phyloP scores from a whole-genome alignment of 495 filamentous ascomycete genomes.

The Podospora anserina region DNA sequence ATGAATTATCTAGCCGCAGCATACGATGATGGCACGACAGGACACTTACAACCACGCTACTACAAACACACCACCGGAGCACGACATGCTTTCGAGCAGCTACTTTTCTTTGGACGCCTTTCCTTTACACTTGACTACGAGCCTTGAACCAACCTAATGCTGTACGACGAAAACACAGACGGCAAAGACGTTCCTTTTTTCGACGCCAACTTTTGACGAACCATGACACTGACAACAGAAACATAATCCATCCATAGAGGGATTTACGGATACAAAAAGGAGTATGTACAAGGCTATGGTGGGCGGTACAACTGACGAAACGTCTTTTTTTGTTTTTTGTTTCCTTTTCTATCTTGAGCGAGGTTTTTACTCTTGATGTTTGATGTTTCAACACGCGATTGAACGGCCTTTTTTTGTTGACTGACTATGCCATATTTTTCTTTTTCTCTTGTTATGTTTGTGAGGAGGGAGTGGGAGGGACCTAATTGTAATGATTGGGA shows the following conservation, averaged over 20 bases:
- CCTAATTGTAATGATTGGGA: background rate
- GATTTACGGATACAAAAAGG: background rate
- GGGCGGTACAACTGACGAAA: background rate
- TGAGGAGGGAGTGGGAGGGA: background rate
- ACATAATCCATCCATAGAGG: background rate
- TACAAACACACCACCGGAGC: background rate
- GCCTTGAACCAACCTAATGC: conserved; percentile 5
- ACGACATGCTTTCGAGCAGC: background rate
- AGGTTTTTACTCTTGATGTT: background rate
- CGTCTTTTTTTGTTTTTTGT: background rate
- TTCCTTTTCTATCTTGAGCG: background rate
- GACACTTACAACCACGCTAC: conserved; percentile 1
- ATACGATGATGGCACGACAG: conserved; percentile 9
- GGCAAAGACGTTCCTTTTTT: background rate
- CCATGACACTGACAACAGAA: background rate
- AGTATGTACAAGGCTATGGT: background rate
- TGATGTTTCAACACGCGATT: background rate
- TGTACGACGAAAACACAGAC: background rate
- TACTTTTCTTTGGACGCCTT: background rate
- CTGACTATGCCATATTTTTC: background rate
- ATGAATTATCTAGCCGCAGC: background rate
- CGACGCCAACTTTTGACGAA: background rate
- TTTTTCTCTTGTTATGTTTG: background rate
- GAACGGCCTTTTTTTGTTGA: background rate
- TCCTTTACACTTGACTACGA: background rate